Base-by-base conservation (phyloP, 2,329 filamentous ascomycete genomes). In the Xylaria arbuscula region DNA sequence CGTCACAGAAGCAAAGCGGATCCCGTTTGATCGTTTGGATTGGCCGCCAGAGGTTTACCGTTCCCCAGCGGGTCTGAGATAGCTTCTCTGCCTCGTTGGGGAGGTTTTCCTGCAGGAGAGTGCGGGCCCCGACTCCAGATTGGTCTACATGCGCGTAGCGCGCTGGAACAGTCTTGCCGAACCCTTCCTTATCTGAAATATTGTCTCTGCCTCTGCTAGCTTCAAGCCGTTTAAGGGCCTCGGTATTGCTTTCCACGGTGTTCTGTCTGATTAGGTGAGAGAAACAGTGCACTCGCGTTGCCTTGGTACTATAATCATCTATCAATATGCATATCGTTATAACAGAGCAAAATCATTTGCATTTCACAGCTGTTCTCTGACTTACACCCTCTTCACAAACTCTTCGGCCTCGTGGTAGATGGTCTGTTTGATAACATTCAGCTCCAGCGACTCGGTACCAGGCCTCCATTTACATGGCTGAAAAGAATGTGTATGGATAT, bases 1-100 rank as follows among this genome's bases (percentile, higher is more conserved):
- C 68, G 15, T 70, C 66, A 40, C 65, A 67, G 50, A 66, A 63
- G 32, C 66, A 54, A 2, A 70, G 68, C 3, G 68, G 65, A 40
- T 70, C 68, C 13, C 68, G 68, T 13, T 40, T 38, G 34, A 70
- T 61, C 1, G 51, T 65, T 17, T 38, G 42, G 17, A 68, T 68
- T 1, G 68, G 68, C 19, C 66, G 66, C 68, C 68, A 70, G 15
- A 70, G 61, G 28, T 70, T 70, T 19, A 68, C 66, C 1, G 68
- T 70, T 15, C 68, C 65, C 68, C 68, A 68, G 5, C 68, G 56
- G 4, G 68, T 70, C 32, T 55, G 24, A 11, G 57, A 45, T n/a
- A 70, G 42, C 24, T 57, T 63, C 24, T 66, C 66, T n/a, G 66
- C 68, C 22, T 70, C 68, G 3, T 57, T 32, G 5, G 66, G 68